A percentile compares a stretch with the other conserved stretches of the same genome.
These are phyloP conservation scores for Wickerhamomyces chaumierensis DNA, from an alignment of 805 yeast genomes.

Conservation along the genomic window DNA sequence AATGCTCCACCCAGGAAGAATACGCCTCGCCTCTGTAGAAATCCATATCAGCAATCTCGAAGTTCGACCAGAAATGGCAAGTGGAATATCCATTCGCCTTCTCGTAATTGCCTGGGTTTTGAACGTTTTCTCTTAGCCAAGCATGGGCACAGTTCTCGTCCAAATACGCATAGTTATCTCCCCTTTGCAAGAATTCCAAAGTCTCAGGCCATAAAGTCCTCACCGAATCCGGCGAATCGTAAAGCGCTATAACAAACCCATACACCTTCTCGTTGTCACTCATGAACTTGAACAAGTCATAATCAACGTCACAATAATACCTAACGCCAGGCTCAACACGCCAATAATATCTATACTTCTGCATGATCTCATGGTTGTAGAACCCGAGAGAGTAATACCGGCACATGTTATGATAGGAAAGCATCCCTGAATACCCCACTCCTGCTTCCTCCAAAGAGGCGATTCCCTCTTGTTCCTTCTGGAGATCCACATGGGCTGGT, in stretches of 20 bases:
- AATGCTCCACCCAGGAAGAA: slow-evolving; percentile 44
- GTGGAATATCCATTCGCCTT: slow-evolving; percentile 36
- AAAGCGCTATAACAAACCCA: slow-evolving; percentile 61
- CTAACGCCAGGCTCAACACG: slow-evolving; percentile 66
- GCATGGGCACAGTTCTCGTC: slow-evolving; percentile 48
- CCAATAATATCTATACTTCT: slow-evolving; percentile 65
- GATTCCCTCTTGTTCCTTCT: slow-evolving; percentile 29
- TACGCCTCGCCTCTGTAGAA: slow-evolving; percentile 65
- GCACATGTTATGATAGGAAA: slow-evolving; percentile 77
- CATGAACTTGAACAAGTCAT: slow-evolving; percentile 71
- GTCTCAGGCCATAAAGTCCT: slow-evolving; percentile 62
- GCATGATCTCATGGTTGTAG: slow-evolving; percentile 50
- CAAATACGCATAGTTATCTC: slow-evolving; percentile 51
- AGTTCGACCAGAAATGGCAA: slow-evolving; percentile 88
- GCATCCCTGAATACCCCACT: slow-evolving; percentile 47
- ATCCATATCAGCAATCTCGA: slow-evolving; percentile 78
- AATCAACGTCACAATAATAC: slow-evolving; percentile 57
- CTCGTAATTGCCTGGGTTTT: slow-evolving; percentile 34
- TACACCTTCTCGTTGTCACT: slow-evolving; percentile 54
- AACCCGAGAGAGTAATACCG: slow-evolving; percentile 61
- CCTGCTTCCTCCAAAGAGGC: slow-evolving; percentile 27
- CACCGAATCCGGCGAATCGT: slow-evolving; percentile 59
- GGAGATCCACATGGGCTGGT: slow-evolving; percentile 44
- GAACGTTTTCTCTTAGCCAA: slow-evolving; percentile 50
- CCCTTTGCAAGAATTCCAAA: slow-evolving; percentile 38